Percentiles rank a stretch among this genome's conserved stretches.
phyloP scores from a whole-genome alignment of 345 rosid genomes.

The Punica granatum region DNA sequence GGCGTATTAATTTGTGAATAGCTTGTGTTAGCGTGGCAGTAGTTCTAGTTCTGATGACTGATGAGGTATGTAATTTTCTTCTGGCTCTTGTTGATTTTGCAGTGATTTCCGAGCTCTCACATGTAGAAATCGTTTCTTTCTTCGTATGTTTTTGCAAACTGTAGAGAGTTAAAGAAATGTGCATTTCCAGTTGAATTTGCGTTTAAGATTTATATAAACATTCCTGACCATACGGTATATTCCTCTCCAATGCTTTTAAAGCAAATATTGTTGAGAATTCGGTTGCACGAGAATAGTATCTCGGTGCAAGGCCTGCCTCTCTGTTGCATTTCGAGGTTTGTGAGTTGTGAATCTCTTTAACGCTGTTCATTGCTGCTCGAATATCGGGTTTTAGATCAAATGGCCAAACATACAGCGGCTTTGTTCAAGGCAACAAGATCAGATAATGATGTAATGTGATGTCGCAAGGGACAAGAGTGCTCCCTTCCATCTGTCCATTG shows the following conservation, averaged over 20 bases:
- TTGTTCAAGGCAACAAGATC: too few relatives aligned
- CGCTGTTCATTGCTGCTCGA: not conserved
- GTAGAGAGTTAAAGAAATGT: not conserved
- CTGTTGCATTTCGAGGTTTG: not conserved
- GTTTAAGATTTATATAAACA: not conserved
- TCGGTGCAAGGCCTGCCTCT: too few relatives aligned
- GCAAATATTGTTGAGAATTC: too few relatives aligned
- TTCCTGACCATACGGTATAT: not conserved
- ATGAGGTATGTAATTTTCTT: slow-evolving; percentile 3
- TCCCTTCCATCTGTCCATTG: too few relatives aligned
- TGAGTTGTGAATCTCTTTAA: not conserved
- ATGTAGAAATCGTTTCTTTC: not conserved
- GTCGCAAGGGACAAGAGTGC: too few relatives aligned
- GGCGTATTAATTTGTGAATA: slow-evolving; percentile 42
- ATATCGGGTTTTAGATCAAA: not conserved
- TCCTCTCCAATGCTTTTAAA: too few relatives aligned
- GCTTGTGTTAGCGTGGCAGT: slow-evolving; percentile 1
- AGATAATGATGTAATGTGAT: too few relatives aligned
- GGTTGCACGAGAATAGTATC: too few relatives aligned
- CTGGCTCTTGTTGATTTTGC: not conserved
- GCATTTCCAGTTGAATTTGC: not conserved
- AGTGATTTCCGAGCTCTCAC: not conserved
- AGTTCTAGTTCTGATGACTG: not conserved
- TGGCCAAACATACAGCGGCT: too few relatives aligned
- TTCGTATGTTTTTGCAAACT: not conserved